Conservation (phyloP, 2,329 filamentous ascomycete species). For the Lasiodiplodia hormozganensis region DNA sequence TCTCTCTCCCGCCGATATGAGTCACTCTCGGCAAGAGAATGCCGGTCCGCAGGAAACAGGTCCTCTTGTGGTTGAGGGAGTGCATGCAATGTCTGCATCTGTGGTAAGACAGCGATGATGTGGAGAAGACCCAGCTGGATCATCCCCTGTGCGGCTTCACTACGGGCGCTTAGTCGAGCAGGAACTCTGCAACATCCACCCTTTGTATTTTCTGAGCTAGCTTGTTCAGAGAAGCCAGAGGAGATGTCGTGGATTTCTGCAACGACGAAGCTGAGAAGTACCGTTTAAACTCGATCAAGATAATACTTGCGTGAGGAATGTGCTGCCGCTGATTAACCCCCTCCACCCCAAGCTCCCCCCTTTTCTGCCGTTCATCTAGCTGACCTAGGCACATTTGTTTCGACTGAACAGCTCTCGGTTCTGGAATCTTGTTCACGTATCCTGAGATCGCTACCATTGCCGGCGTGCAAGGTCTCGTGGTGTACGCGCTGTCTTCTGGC, state of each 20-base stretch:
- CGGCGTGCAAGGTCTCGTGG: conserved; percentile 77
- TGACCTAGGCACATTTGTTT: conserved; percentile 41
- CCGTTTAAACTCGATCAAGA: conserved; percentile 97
- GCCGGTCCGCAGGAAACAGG: not conserved
- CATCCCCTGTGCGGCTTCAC: conserved; percentile 66
- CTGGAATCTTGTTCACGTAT: conserved; percentile 83
- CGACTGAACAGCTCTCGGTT: conserved; percentile 71
- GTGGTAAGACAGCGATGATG: not conserved
- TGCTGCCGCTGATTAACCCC: conserved; percentile 78
- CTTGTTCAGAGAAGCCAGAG: conserved; percentile 8
- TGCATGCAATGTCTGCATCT: not conserved
- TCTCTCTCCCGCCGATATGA: not conserved
- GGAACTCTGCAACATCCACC: conserved; percentile 54
- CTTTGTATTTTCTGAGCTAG: conserved; percentile 35
- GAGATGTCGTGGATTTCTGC: conserved; percentile 24
- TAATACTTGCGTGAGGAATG: conserved; percentile 99
- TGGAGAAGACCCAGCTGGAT: conserved; percentile 11
- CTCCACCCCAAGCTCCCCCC: conserved; percentile 47
- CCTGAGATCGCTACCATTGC: conserved; percentile 80
- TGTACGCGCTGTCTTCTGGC: conserved; percentile 76
- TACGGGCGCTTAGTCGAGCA: conserved; percentile 74
- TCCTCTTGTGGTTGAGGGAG: not conserved
- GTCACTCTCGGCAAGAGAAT: conserved; percentile 3
- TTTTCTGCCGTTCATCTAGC: conserved; percentile 31
- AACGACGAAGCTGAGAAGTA: conserved; percentile 86